Percentiles rank a stretch among this genome's conserved stretches.
Conservation (phyloP, 1,284 basidiomycete genomes). For the Ceratobasidium sp. region DNA sequence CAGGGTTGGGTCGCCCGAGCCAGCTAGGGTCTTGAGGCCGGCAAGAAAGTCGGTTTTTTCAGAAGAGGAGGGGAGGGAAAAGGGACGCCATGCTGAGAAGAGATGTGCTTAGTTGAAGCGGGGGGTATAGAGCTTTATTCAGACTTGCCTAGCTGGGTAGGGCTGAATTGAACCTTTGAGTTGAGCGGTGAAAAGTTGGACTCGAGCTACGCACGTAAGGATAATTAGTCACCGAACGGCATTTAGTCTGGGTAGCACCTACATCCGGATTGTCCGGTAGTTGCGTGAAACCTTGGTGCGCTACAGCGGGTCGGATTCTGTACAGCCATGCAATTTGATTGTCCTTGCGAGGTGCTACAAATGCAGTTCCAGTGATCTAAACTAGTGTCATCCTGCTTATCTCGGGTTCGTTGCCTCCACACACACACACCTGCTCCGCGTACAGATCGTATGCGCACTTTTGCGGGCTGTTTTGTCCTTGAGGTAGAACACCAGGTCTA, state of each 20-base stretch:
- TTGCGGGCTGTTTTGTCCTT: slow-evolving; percentile 73
- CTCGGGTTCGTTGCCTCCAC: background rate
- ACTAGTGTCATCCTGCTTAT: background rate
- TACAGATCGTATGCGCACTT: slow-evolving; percentile 73
- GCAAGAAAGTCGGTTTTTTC: slow-evolving; percentile 70
- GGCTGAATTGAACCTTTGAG: slow-evolving; percentile 71
- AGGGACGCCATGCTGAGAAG: slow-evolving; percentile 70
- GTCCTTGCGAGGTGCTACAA: slow-evolving; percentile 67
- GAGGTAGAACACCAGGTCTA: slow-evolving; percentile 68
- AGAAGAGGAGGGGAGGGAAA: slow-evolving; percentile 63
- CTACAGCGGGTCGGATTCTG: slow-evolving; percentile 76
- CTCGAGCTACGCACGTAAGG: slow-evolving; percentile 61
- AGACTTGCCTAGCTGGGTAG: slow-evolving; percentile 66
- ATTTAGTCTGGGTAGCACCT: slow-evolving; percentile 9
- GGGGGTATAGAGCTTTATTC: background rate
- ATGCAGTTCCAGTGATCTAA: slow-evolving; percentile 72
- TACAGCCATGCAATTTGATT: slow-evolving; percentile 69
- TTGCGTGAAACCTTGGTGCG: slow-evolving; percentile 72
- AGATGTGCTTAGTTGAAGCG: slow-evolving; percentile 5
- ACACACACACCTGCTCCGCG: slow-evolving; percentile 65
- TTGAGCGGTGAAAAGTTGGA: slow-evolving; percentile 72
- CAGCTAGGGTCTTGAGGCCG: slow-evolving; percentile 74
- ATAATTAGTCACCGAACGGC: background rate
- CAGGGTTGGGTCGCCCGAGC: slow-evolving; percentile 73
- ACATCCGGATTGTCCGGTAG: slow-evolving; percentile 72